These are phyloP conservation scores for Pulveroboletus sp. DNA, from an alignment of 768 basidiomycete genomes.

Conservation along the genomic window DNA sequence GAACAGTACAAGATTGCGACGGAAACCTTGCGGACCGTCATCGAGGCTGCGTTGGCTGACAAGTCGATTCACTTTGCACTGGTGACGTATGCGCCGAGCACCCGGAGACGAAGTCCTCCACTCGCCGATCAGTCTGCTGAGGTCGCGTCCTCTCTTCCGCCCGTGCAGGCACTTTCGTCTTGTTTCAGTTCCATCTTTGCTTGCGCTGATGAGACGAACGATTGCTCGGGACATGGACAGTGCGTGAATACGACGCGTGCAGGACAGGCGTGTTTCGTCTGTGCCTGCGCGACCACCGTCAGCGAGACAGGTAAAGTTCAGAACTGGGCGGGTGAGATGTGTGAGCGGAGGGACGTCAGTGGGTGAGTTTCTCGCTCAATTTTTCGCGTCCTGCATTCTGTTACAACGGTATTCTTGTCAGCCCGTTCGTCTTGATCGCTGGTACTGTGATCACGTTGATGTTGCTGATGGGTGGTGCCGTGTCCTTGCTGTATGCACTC, in stretches of 20 bases:
- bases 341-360: conserved; percentile 77
- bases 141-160: conserved; percentile 37
- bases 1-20: conserved; percentile 49
- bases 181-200: conserved; percentile 53
- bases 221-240: conserved; percentile 67
- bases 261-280: conserved; percentile 49
- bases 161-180: conserved; percentile 54
- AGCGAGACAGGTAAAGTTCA: conserved; percentile 53
- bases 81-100: conserved; percentile 41
- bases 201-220: conserved; percentile 58
- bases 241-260: conserved; percentile 59
- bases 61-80: conserved; percentile 45
- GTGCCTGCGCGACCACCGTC: conserved; percentile 44
- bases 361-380: conserved; percentile 47
- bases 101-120: conserved; percentile 35
- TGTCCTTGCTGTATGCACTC: conserved; percentile 60
- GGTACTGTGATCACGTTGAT: conserved; percentile 65
- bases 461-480: conserved; percentile 60
- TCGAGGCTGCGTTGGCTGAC: conserved; percentile 41
- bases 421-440: conserved; percentile 68
- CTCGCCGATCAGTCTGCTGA: conserved; percentile 42
- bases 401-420: conserved; percentile 28
- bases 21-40: conserved; percentile 41
- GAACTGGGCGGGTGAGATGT: conserved; percentile 70
- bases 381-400: not conserved